Percentiles rank a stretch among this genome's conserved stretches.
phyloP scores from a whole-genome alignment of 768 basidiomycete genomes.

The Phlegmacium glaucopus region DNA sequence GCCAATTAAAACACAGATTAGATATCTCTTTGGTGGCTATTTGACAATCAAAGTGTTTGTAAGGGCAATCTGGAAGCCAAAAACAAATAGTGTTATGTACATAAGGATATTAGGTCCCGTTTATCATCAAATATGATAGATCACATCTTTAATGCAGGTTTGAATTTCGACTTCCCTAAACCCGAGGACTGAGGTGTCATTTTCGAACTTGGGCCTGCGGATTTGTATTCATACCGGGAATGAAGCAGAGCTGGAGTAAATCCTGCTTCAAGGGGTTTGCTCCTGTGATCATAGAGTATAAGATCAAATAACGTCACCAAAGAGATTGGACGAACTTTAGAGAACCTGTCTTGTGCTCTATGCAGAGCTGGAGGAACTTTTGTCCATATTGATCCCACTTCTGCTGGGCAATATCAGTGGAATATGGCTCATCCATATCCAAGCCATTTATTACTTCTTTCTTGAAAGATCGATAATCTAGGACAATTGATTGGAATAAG shows the following conservation, averaged over 20 bases:
- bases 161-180: conserved; percentile 22
- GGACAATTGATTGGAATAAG: background rate
- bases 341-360: conserved; percentile 21
- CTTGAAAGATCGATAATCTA: conserved; percentile 37
- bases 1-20: conserved; percentile 28
- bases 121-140: background rate
- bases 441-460: conserved; percentile 36
- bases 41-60: background rate
- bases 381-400: conserved; percentile 32
- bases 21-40: background rate
- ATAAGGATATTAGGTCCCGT: background rate
- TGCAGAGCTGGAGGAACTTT: conserved; percentile 37
- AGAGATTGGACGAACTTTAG: conserved; percentile 2
- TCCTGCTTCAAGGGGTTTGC: too few relatives aligned
- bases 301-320: background rate
- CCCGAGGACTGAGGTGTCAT: conserved; percentile 4
- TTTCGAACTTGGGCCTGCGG: conserved; percentile 9
- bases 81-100: background rate
- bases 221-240: conserved; percentile 30
- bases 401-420: conserved; percentile 33
- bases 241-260: conserved; percentile 25
- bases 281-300: too few relatives aligned
- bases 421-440: conserved; percentile 27
- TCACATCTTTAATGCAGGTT: conserved; percentile 15
- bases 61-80: background rate